Conservation (phyloP, 805 yeast species). For the Spathaspora girioi region DNA sequence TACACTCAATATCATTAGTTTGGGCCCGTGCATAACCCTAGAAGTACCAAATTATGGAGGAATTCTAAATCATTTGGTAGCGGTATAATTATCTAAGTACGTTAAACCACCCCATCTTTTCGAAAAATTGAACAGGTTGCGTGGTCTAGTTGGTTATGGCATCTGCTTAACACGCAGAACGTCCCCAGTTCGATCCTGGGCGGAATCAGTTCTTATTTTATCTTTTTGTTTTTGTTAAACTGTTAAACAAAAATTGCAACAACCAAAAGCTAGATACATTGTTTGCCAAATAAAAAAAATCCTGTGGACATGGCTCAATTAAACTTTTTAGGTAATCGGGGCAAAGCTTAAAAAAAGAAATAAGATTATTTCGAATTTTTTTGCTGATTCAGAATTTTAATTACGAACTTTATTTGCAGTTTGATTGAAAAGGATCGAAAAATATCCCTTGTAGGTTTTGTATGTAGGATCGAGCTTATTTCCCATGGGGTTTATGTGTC, state of each 20-base stretch:
- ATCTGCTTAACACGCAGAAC: slow-evolving; percentile 99
- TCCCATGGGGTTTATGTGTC: background rate
- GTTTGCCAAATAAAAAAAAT: too few relatives aligned
- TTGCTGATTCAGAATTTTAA: background rate
- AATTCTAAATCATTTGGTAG: background rate
- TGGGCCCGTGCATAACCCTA: too few relatives aligned
- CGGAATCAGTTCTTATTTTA: slow-evolving; percentile 62
- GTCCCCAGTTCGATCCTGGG: slow-evolving; percentile 99
- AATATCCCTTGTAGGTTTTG: background rate
- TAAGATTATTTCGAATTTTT: background rate
- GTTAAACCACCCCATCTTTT: background rate
- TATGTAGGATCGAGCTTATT: background rate
- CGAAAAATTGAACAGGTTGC: slow-evolving; percentile 50
- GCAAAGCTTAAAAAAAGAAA: background rate
- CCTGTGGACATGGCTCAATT: too few relatives aligned
- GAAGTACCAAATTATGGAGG: too few relatives aligned
- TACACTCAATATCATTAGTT: too few relatives aligned
- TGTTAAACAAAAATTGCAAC: background rate
- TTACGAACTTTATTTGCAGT: background rate
- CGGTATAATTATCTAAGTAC: background rate
- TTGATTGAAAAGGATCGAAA: background rate
- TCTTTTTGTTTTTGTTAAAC: background rate
- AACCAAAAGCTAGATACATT: too few relatives aligned
- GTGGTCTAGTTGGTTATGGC: slow-evolving; percentile 99
- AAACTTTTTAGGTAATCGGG: too few relatives aligned